phyloP scores from a whole-genome alignment of 2,329 filamentous ascomycete genomes.

The Parastagonospora nodorum region DNA sequence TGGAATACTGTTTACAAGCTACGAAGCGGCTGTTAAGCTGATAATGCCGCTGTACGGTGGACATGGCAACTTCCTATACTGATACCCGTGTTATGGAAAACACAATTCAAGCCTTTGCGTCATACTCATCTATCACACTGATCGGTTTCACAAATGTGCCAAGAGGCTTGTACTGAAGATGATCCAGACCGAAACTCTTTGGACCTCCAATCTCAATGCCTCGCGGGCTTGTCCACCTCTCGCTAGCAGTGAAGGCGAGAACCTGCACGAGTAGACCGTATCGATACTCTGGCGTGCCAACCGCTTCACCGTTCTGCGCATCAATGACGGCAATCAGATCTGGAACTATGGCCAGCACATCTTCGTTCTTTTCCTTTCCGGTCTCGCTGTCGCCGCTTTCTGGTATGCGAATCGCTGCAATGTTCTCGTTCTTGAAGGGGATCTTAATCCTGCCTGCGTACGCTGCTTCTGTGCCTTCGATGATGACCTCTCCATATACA shows the following conservation, averaged over 20 bases:
- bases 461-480: conserved; percentile 37
- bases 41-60: conserved; percentile 49
- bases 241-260: conserved; percentile 60
- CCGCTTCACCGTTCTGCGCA: conserved; percentile 53
- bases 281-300: conserved; percentile 61
- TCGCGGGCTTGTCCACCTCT: conserved; percentile 57
- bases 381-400: conserved; percentile 27
- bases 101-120: conserved; percentile 15
- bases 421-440: conserved; percentile 77
- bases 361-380: conserved; percentile 43
- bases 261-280: conserved; percentile 60
- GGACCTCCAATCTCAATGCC: conserved; percentile 59
- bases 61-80: conserved; percentile 23
- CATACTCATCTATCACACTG: conserved; percentile 60
- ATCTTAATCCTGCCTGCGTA: conserved; percentile 61
- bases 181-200: conserved; percentile 54
- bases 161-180: conserved; percentile 56
- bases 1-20: conserved; percentile 69
- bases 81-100: neutral
- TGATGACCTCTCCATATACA: conserved; percentile 50
- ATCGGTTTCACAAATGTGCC: conserved; percentile 59
- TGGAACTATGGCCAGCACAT: conserved; percentile 55
- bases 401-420: conserved; percentile 56
- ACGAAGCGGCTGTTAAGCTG: conserved; percentile 61
- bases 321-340: conserved; percentile 58